A percentile compares a stretch with the other conserved stretches of the same genome.
These are phyloP conservation scores for Leishmania turanica DNA, from an alignment of 208 protist genomes.

Conservation along the genomic window DNA sequence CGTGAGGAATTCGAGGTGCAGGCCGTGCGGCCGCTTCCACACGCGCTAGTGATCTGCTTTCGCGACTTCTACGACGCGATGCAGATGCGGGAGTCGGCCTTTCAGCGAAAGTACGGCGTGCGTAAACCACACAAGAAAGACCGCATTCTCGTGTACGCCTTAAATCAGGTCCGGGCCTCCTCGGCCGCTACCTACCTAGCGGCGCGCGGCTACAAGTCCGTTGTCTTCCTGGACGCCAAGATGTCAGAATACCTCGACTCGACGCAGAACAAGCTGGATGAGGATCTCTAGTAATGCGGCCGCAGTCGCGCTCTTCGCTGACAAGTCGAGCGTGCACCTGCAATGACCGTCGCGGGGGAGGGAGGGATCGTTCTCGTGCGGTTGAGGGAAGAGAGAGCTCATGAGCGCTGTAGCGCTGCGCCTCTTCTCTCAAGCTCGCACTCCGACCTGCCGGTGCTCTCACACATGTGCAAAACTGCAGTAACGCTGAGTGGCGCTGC, in stretches of 20 bases:
- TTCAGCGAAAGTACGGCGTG: constrained; percentile 57
- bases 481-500: background rate
- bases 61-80: constrained; percentile 51
- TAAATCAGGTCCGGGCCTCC: constrained; percentile 38
- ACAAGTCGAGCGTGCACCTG: no score
- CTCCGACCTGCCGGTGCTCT: background rate
- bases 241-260: constrained; percentile 45
- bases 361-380: background rate
- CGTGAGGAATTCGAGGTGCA: constrained; percentile 62
- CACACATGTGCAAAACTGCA: background rate
- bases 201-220: constrained; percentile 35
- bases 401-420: background rate
- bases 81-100: constrained; percentile 44
- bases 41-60: constrained; percentile 55
- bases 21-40: constrained; percentile 43
- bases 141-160: constrained; percentile 59
- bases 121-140: constrained; percentile 53
- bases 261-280: constrained; percentile 32
- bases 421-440: background rate
- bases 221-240: constrained; percentile 37
- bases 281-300: constrained; percentile 43
- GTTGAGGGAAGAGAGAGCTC: background rate
- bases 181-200: constrained; percentile 34
- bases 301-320: background rate
- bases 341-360: background rate